phyloP scores from a whole-genome alignment of 2,329 filamentous ascomycete species.

The Colletotrichum tabaci region DNA sequence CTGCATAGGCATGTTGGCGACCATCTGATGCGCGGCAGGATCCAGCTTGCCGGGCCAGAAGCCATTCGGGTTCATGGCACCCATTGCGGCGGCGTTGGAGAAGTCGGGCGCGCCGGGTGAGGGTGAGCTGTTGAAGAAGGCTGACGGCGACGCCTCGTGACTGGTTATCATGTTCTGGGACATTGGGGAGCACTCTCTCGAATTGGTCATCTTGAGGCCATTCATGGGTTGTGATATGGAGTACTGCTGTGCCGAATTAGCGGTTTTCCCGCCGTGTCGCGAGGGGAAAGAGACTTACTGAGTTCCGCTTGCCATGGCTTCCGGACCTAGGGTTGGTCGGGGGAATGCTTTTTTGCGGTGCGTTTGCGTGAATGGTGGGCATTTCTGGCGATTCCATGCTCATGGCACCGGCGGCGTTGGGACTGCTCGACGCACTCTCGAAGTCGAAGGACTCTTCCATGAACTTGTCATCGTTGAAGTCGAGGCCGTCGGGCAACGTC shows the following conservation, averaged over 20 bases:
- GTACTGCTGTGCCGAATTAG: constrained; percentile 62
- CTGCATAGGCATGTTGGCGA: constrained; percentile 32
- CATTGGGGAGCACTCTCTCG: constrained; percentile 69
- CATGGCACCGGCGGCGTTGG: constrained; percentile 54
- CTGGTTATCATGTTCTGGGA: constrained; percentile 64
- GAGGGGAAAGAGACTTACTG: constrained; percentile 18
- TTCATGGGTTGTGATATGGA: constrained; percentile 67
- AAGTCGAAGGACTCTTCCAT: constrained; percentile 70
- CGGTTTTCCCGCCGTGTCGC: constrained; percentile 11
- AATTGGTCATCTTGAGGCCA: constrained; percentile 61
- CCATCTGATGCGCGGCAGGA: constrained; percentile 45
- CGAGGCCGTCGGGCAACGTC: constrained; percentile 49
- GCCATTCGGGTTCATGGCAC: constrained; percentile 48
- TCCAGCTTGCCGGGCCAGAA: constrained; percentile 56
- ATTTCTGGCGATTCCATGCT: constrained; percentile 61
- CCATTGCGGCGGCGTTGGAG: constrained; percentile 44
- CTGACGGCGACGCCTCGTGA: constrained; percentile 66
- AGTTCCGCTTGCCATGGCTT: constrained; percentile 53
- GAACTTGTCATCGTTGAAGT: constrained; percentile 57
- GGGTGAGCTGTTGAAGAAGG: constrained; percentile 62
- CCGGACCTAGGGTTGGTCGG: constrained; percentile 46
- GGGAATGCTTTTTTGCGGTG: constrained; percentile 46
- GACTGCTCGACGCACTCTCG: constrained; percentile 71
- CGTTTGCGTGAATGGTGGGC: constrained; percentile 56
- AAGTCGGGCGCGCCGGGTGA: constrained; percentile 62